phyloP scores from a whole-genome alignment of 1,284 basidiomycete genomes.

The Sporisorium sorghi region DNA sequence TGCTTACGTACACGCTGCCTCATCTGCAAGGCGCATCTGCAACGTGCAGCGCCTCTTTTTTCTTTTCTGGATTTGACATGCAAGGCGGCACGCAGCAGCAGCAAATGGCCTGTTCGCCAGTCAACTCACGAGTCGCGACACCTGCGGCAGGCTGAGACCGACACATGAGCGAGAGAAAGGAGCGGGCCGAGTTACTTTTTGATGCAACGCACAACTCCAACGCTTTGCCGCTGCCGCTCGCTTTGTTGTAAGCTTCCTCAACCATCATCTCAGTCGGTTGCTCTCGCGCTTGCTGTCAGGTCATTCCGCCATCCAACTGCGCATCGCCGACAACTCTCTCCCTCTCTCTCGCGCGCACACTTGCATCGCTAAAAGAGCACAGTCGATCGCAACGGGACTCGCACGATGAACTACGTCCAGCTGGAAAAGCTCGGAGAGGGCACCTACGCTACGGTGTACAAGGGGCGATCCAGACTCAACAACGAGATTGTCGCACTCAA shows the following conservation, averaged over 20 bases:
- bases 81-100: constrained; percentile 1
- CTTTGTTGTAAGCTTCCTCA: neutral
- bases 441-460: constrained; percentile 69
- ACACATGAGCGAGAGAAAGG: too few relatives aligned
- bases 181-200: neutral
- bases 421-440: constrained; percentile 69
- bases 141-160: constrained; percentile 32
- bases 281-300: neutral
- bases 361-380: too few relatives aligned
- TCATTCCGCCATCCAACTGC: neutral
- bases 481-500: constrained; percentile 74
- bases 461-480: constrained; percentile 67
- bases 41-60: constrained; percentile 11
- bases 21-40: neutral
- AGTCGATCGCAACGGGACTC: neutral
- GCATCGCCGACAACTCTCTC: neutral
- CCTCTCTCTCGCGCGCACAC: neutral
- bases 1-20: constrained; percentile 43
- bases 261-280: neutral
- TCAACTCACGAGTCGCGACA: constrained; percentile 19
- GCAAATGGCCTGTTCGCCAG: constrained; percentile 11
- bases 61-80: constrained; percentile 16
- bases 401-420: constrained; percentile 67
- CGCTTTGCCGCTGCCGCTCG: neutral
- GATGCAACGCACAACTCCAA: constrained; percentile 6